These are phyloP conservation scores for Solanum peruvianum DNA, from an alignment of 257 asterid genomes.

Conservation along the genomic window DNA sequence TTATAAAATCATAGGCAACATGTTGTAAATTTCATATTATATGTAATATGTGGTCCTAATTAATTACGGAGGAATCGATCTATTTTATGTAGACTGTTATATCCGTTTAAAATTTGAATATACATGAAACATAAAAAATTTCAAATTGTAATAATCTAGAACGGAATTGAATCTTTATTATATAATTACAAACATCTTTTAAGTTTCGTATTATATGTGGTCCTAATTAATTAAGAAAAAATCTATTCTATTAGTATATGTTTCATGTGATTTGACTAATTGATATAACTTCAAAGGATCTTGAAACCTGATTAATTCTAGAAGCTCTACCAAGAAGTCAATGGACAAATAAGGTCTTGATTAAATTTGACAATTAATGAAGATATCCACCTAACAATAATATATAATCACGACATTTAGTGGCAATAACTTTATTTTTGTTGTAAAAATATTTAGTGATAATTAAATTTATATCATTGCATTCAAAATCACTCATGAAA, in stretches of 20 bases:
- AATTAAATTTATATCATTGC: too few species aligned
- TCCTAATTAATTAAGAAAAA: background rate
- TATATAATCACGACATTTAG: background rate
- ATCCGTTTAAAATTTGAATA: background rate
- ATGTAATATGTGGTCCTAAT: background rate
- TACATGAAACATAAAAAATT: background rate
- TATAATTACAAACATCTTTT: background rate
- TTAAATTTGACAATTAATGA: conserved; percentile 13
- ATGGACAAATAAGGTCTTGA: background rate
- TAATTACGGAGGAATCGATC: background rate
- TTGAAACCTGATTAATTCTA: background rate
- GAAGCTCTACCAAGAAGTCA: background rate
- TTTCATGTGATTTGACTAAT: background rate
- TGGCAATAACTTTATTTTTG: too few species aligned
- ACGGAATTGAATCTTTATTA: background rate
- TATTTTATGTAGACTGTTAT: background rate
- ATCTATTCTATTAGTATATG: background rate
- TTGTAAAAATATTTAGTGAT: too few species aligned
- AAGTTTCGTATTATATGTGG: background rate
- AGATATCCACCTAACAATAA: conserved; percentile 20
- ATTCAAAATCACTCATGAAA: background rate
- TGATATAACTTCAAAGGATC: background rate
- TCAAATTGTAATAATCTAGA: background rate
- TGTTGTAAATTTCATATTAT: background rate
- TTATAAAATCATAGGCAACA: background rate